Evolutionary conservation across 2,329 filamentous ascomycete species (phyloP).

Genomic region (Cytospora leucostoma): DNA sequence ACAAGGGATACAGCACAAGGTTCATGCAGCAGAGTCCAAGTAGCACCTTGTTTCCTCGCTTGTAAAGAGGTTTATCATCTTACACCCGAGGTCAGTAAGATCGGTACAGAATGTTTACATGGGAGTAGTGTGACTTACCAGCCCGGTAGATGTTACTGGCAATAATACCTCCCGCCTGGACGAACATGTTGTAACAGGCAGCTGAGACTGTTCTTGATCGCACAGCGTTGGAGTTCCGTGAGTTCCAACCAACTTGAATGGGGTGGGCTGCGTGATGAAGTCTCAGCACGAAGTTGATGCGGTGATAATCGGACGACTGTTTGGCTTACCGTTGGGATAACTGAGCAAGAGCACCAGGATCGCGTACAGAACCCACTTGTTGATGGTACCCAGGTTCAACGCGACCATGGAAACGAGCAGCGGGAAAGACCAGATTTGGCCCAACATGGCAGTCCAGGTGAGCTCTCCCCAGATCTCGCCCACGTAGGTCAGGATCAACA

Average conservation of each 20-base stretch:
- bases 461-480: slow-evolving; percentile 52
- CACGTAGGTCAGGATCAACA: slow-evolving; percentile 42
- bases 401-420: slow-evolving; percentile 55
- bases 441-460: slow-evolving; percentile 48
- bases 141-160: slow-evolving; percentile 43
- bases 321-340: slow-evolving; percentile 42
- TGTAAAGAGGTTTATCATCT: slow-evolving; percentile 50
- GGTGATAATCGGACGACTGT: slow-evolving; percentile 24
- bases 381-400: slow-evolving; percentile 40
- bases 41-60: slow-evolving; percentile 55
- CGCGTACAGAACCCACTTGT: slow-evolving; percentile 45
- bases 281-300: slow-evolving; percentile 24
- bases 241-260: slow-evolving; percentile 51
- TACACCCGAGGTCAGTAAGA: slow-evolving; percentile 22
- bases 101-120: too few species aligned
- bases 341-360: slow-evolving; percentile 45
- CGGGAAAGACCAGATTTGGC: slow-evolving; percentile 62
- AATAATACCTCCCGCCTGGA: slow-evolving; percentile 47
- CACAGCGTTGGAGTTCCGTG: slow-evolving; percentile 62
- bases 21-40: slow-evolving; percentile 48
- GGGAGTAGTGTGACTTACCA: slow-evolving; percentile 28
- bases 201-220: slow-evolving; percentile 63
- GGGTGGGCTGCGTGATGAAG: slow-evolving; percentile 41
- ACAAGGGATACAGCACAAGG: slow-evolving; percentile 34
- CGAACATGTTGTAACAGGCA: slow-evolving; percentile 62